Base-by-base conservation (phyloP, 2,329 filamentous ascomycete species). In the Anthostomella pinea region DNA sequence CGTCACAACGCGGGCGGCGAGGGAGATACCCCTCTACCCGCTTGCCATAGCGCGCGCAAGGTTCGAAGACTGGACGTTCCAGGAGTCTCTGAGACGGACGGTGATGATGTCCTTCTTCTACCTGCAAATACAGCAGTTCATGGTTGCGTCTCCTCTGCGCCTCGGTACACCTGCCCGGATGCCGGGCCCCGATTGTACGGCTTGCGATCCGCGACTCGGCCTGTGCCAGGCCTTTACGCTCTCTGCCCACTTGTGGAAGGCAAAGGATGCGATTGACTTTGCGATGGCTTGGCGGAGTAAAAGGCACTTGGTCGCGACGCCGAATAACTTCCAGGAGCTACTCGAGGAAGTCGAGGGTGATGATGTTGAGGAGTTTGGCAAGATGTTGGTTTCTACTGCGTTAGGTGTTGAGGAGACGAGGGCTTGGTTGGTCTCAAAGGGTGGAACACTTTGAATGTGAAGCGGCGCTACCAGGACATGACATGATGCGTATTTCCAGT, bases 191-290 rank as follows among this genome's bases (percentile, higher is more conserved):
- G n/a, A n/a, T n/a, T n/a, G n/a, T 3, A 10, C 32, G 8, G 8
- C 8, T 3, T 49, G 39, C 28, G 27, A 45, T 6, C 2, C 34
- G 2, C 30, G 35, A 3, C 8, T 45, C 26, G 6, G 35, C 5
- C 32, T 41, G 25, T 48, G 46, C 35, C 36, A 31, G 5, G 25
- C 27, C 22, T 30, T 49, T 13, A 49, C 45, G 27, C 33, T 49
- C n/a, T 49, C 46, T 2, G 38, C 46, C n/a, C 42, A 48, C 17
- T 33, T 49, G 2, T 49, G 46, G 46, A 26, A 32, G n/a, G 35
- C 46, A 10, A 33, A 37, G 3, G 45, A 48, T 10, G 17, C 44
- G 8, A 26, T 43, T 30, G 35, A 33, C 8, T 49, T 49, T 17
- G 46, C 46, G 19, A 23, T 42, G 27, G 46, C 46, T 8, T 49